Base-by-base conservation (phyloP, 768 basidiomycete species). In the Phylloporus sp. region DNA sequence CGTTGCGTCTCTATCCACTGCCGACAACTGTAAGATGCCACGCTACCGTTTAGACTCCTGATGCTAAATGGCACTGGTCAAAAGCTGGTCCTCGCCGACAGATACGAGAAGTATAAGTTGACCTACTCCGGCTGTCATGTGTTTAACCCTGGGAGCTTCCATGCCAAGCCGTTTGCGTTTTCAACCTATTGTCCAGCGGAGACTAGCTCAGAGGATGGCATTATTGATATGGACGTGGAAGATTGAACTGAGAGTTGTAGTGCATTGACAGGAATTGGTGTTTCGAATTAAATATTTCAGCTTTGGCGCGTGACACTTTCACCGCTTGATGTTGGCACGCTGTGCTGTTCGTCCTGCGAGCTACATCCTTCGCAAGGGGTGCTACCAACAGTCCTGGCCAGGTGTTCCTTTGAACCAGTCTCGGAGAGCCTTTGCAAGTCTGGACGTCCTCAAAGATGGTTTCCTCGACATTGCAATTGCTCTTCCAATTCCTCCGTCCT, bases 111-210 rank as follows among this genome's bases (percentile, higher is more conserved):
- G 38, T 99, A 91, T 65, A 91, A 96, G 58, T 75, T 96, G 53
- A 98, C 94, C 1, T 99, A 99, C 64, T 93, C 94, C 48, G 92
- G 92, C 10, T 98, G 96, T 58, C 96, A 98, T 67, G 96, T 98
- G 22, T 93, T 98, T 75, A 99, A 99, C 64, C 96, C 96, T 0
- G 94, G 96, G 17, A 83, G 86, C 40, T 97, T 98, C 62, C 74
- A 92, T 13, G 82, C 89, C 5, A 85, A 80, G 39, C 77, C 84
- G 6, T 86, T 90, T 55, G 76, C 80, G 6, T 98, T 97, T 72
- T 90, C 87, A 10, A 88, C 91, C 3, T 99, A 94, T 57, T 88
- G 84, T 48, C 94, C 94, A 11, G 80, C 88, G 3, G 85, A 84
- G 49, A 68, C 79, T 33, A 84, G 89, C 59, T 94, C 93, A 0